Conservation (phyloP, 345 rosid species). For the Pistacia atlantica region DNA sequence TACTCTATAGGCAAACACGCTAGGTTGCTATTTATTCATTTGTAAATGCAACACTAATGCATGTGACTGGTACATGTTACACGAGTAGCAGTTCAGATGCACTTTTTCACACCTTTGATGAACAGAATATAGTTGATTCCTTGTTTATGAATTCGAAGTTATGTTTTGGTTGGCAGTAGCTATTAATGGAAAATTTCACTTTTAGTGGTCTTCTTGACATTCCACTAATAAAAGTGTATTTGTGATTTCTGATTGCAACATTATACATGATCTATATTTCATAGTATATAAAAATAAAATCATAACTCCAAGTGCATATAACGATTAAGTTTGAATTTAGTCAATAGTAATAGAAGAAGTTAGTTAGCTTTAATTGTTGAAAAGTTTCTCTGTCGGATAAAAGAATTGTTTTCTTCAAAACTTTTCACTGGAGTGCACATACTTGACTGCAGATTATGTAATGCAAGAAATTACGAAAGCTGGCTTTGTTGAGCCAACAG, state of each 20-base stretch:
- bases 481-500: constrained; percentile 93
- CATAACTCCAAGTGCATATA: not conserved
- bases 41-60: too few relatives aligned
- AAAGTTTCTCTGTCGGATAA: constrained; percentile 8
- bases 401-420: not conserved
- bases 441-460: constrained; percentile 70
- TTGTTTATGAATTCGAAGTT: too few relatives aligned
- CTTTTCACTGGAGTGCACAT: constrained; percentile 15
- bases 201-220: not conserved
- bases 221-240: not conserved
- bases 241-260: not conserved
- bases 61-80: too few relatives aligned
- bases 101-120: too few relatives aligned
- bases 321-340: too few relatives aligned
- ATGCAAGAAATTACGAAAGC: constrained; percentile 91
- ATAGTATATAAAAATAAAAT: not conserved
- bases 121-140: too few relatives aligned
- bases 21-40: too few relatives aligned
- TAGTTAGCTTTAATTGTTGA: not conserved
- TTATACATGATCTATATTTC: not conserved
- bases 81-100: too few relatives aligned
- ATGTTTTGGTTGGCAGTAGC: not conserved
- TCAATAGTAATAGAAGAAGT: too few relatives aligned
- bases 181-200: not conserved
- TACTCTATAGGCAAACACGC: too few relatives aligned